Evolutionary conservation across 1,284 basidiomycete genomes (phyloP).

Genomic region (Somion occarium): DNA sequence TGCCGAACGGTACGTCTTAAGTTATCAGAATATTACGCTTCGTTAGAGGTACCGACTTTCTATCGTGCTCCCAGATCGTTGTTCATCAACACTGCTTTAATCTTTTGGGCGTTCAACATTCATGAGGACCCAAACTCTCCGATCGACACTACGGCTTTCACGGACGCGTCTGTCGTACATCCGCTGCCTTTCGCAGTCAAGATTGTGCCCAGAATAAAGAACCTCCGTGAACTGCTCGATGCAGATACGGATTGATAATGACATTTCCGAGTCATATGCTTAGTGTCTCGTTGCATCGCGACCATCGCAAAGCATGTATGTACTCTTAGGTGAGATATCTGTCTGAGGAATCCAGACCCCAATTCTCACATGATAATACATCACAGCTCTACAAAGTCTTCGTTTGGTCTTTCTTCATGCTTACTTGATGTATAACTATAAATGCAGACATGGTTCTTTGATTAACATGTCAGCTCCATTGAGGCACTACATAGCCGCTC

Average conservation of each 20-base stretch:
- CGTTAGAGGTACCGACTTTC: not conserved
- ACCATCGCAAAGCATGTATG: no score
- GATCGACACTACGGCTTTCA: constrained; percentile 54
- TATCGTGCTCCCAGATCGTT: constrained; percentile 37
- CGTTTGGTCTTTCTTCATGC: no score
- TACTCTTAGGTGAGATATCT: no score
- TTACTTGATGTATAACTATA: no score
- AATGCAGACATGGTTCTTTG: no score
- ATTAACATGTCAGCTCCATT: no score
- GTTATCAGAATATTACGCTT: not conserved
- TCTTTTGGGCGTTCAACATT: constrained; percentile 58
- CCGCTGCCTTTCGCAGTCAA: constrained; percentile 48
- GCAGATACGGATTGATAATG: not conserved
- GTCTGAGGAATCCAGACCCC: no score
- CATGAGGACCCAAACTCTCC: constrained; percentile 40
- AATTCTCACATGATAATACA: no score
- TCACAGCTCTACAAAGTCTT: no score
- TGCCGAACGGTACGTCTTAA: constrained; percentile 38
- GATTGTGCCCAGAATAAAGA: constrained; percentile 29
- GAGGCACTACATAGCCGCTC: no score
- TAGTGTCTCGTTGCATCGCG: no score
- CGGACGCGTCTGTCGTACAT: constrained; percentile 52
- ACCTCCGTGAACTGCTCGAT: constrained; percentile 9
- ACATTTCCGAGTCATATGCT: no score
- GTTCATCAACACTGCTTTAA: constrained; percentile 51